Percentiles rank a stretch among this genome's conserved stretches.
phyloP scores from a whole-genome alignment of 2,329 filamentous ascomycete species.

The Diaporthe vaccinii region DNA sequence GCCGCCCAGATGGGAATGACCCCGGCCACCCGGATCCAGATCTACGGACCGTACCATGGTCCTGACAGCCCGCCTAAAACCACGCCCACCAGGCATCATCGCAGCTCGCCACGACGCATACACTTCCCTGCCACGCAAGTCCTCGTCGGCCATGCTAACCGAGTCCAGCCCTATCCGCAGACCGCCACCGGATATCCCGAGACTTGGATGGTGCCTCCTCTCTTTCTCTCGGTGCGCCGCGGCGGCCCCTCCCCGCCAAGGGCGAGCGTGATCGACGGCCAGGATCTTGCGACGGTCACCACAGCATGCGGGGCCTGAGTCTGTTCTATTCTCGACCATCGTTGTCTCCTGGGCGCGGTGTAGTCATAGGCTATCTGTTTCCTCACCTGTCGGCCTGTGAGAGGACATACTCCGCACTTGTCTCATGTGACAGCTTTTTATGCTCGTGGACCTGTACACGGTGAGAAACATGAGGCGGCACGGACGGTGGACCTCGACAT shows the following conservation, averaged over 20 bases:
- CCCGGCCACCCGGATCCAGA: constrained; percentile 16
- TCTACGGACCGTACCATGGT: constrained; percentile 16
- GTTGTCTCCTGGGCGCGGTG: background rate
- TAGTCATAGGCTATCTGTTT: background rate
- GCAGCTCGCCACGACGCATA: background rate
- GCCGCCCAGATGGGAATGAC: constrained; percentile 4
- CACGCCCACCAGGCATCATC: constrained; percentile 12
- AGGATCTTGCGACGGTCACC: constrained; percentile 21
- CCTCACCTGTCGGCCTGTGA: background rate
- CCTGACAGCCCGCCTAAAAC: constrained; percentile 25
- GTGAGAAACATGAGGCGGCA: constrained; percentile 19
- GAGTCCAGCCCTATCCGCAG: constrained; percentile 27
- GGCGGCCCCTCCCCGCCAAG: background rate
- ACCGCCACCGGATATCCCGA: background rate
- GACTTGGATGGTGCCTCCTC: background rate
- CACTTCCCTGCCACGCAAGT: constrained; percentile 4
- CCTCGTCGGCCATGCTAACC: constrained; percentile 6
- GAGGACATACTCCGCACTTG: constrained; percentile 16
- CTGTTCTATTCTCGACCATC: background rate
- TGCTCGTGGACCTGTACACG: constrained; percentile 7
- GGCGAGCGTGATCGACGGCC: constrained; percentile 21
- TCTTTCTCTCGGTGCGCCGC: background rate
- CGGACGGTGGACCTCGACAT: constrained; percentile 24
- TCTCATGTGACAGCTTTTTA: constrained; percentile 26
- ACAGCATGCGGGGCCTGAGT: background rate